Evolutionary conservation across 768 basidiomycete genomes (phyloP).

Genomic region (Lentinus brumalis): DNA sequence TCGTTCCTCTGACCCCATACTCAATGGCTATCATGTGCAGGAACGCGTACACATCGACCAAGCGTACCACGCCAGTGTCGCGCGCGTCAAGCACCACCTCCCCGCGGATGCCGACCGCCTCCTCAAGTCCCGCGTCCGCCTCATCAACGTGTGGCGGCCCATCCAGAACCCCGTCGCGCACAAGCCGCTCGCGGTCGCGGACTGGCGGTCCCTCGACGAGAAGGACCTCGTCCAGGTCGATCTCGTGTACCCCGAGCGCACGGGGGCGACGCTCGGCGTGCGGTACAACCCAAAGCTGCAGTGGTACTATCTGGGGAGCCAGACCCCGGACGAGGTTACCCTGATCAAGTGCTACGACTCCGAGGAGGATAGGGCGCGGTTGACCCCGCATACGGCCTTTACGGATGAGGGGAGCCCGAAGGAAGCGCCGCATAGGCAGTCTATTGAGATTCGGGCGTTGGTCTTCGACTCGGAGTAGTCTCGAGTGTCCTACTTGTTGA

Average conservation of each 20-base stretch:
- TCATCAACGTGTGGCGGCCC: constrained; percentile 51
- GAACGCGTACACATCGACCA: constrained; percentile 47
- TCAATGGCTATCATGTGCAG: constrained; percentile 20
- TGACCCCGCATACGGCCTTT: constrained; percentile 47
- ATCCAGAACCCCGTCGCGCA: constrained; percentile 40
- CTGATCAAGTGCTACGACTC: constrained; percentile 49
- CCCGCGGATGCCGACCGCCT: constrained; percentile 43
- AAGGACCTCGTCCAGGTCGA: constrained; percentile 40
- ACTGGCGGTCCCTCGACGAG: constrained; percentile 40
- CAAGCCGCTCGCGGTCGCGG: constrained; percentile 43
- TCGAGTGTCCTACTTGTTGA: no score
- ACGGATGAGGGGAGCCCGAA: constrained; percentile 34
- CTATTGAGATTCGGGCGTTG: constrained; percentile 44
- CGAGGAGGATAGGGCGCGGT: constrained; percentile 37
- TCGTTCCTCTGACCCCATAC: constrained; percentile 4
- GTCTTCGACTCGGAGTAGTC: constrained; percentile 39
- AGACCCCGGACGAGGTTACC: constrained; percentile 41
- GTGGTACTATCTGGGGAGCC: constrained; percentile 42
- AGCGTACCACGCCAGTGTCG: constrained; percentile 35
- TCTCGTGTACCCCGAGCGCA: constrained; percentile 36
- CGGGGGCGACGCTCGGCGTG: constrained; percentile 37
- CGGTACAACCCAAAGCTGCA: constrained; percentile 36
- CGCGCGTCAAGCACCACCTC: constrained; percentile 40
- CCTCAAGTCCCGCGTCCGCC: constrained; percentile 41
- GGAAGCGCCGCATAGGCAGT: constrained; percentile 41